Percentiles rank a stretch among this genome's conserved stretches.
These are phyloP conservation scores for Phlebopus sp. DNA, from an alignment of 1,284 basidiomycete genomes.

Conservation along the genomic window DNA sequence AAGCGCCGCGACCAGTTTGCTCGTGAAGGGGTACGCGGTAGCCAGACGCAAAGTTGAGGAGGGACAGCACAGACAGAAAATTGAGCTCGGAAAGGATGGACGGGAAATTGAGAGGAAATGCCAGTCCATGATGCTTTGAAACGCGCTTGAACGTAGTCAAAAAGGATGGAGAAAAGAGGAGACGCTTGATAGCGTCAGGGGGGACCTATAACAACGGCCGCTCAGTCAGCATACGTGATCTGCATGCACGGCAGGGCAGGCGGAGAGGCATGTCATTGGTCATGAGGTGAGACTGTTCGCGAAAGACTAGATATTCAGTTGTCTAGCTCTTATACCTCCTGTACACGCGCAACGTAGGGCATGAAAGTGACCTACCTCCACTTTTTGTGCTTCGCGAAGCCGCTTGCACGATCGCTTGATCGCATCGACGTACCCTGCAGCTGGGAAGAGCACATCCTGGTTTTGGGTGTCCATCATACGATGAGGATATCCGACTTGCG, in stretches of 20 bases:
- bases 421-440: conserved; percentile 39
- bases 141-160: conserved; percentile 60
- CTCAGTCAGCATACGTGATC: conserved; percentile 14
- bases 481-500: not conserved
- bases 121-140: conserved; percentile 60
- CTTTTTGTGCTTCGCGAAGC: conserved; percentile 42
- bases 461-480: conserved; percentile 14
- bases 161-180: conserved; percentile 66
- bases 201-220: conserved; percentile 46
- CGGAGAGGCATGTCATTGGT: not conserved
- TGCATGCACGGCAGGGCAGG: not conserved
- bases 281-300: not conserved
- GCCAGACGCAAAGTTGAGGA: conserved; percentile 80
- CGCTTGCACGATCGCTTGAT: conserved; percentile 50
- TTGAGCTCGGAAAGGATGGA: conserved; percentile 70
- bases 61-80: conserved; percentile 64
- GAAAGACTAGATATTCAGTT: not conserved
- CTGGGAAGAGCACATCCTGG: conserved; percentile 39
- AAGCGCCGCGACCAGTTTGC: conserved; percentile 72
- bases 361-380: conserved; percentile 37
- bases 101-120: conserved; percentile 75
- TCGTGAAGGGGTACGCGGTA: conserved; percentile 71
- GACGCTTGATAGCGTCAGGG: conserved; percentile 51
- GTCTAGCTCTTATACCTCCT: not conserved
- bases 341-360: too few species aligned